phyloP scores from a whole-genome alignment of 495 filamentous ascomycete species.

The Podospora pseudopauciseta region DNA sequence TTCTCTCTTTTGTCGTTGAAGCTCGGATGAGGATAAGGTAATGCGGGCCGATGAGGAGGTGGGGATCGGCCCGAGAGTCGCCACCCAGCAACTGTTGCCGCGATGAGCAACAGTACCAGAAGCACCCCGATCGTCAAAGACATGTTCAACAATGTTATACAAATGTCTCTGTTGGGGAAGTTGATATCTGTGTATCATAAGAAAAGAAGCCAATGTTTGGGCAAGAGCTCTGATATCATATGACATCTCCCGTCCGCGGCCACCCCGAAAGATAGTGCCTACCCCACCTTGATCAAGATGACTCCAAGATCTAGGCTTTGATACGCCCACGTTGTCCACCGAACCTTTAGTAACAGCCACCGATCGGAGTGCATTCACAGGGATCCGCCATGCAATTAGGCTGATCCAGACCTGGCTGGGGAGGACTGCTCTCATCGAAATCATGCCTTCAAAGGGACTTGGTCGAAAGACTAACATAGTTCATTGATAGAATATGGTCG shows the following conservation, averaged over 20 bases:
- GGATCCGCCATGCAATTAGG: not conserved
- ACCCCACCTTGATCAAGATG: not conserved
- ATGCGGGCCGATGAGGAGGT: not conserved
- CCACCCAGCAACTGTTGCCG: not conserved
- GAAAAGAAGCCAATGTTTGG: not conserved
- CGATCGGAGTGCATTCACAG: not conserved
- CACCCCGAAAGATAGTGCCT: not conserved
- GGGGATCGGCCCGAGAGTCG: slow-evolving; percentile 1
- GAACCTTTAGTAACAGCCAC: not conserved
- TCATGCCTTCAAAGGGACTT: no score
- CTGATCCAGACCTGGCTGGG: not conserved
- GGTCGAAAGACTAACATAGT: no score
- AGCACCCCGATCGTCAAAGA: not conserved
- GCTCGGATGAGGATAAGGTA: not conserved
- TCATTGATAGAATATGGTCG: no score
- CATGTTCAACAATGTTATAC: not conserved
- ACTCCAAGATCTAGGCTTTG: not conserved
- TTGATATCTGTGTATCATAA: not conserved
- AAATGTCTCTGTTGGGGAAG: not conserved
- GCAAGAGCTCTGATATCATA: not conserved
- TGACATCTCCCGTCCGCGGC: not conserved
- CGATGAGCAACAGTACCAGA: not conserved
- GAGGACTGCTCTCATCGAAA: not conserved
- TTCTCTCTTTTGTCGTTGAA: not conserved
- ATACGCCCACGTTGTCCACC: not conserved